Conservation (phyloP, 345 rosid species). For the Capsella bursapastoris region DNA sequence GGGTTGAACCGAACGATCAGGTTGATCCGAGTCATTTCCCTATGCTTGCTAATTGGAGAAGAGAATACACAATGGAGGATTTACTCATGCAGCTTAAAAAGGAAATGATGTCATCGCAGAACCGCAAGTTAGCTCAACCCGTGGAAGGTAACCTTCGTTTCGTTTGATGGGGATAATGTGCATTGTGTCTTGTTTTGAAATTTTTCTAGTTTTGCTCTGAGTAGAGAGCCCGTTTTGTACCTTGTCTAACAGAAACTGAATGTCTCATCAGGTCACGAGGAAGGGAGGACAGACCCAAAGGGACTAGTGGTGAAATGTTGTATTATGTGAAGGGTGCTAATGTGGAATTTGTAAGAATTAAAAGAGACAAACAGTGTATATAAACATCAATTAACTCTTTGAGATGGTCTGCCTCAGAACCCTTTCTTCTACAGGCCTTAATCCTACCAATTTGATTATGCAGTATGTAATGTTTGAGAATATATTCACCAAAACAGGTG, state of each 20-base stretch:
- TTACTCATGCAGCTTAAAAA: slow-evolving; percentile 67
- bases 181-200: neutral
- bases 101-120: slow-evolving; percentile 77
- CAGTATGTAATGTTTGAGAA: slow-evolving; percentile 33
- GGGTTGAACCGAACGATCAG: slow-evolving; percentile 39
- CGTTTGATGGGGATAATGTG: neutral
- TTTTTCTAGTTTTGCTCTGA: neutral
- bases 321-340: slow-evolving; percentile 53
- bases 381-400: slow-evolving; percentile 25
- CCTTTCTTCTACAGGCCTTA: slow-evolving; percentile 12
- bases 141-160: slow-evolving; percentile 49
- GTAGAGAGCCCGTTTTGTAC: neutral
- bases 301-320: slow-evolving; percentile 75
- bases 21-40: slow-evolving; percentile 73
- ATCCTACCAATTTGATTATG: slow-evolving; percentile 18
- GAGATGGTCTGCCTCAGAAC: slow-evolving; percentile 8
- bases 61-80: slow-evolving; percentile 77
- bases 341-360: slow-evolving; percentile 17
- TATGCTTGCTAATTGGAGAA: slow-evolving; percentile 67
- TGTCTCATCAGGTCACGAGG: slow-evolving; percentile 71
- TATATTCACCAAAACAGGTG: slow-evolving; percentile 28
- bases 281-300: slow-evolving; percentile 81
- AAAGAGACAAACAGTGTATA: slow-evolving; percentile 27
- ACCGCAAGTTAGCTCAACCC: slow-evolving; percentile 76
- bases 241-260: neutral